These are phyloP conservation scores for Scutellaria baicalensis DNA, from an alignment of 257 asterid species.

Conservation along the genomic window DNA sequence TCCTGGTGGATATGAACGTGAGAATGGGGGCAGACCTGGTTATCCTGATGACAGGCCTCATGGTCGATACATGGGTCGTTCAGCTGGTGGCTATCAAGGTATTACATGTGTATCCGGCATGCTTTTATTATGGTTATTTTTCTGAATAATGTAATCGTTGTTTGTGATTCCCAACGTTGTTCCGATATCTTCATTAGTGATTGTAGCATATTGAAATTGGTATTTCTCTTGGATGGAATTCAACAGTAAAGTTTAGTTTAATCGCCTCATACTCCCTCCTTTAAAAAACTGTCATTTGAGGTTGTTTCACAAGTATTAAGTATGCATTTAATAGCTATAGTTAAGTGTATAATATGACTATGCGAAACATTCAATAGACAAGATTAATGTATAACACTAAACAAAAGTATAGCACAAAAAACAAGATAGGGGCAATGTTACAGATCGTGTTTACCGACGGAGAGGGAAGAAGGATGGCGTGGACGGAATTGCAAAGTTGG, in stretches of 20 bases:
- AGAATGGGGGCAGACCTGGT: constrained; percentile 70
- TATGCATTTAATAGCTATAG: too few species aligned
- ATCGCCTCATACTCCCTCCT: not conserved
- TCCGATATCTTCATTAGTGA: not conserved
- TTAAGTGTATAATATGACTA: too few species aligned
- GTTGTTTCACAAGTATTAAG: too few species aligned
- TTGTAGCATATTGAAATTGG: not conserved
- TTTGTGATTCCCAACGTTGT: not conserved
- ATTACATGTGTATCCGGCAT: constrained; percentile 26
- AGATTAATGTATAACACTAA: too few species aligned
- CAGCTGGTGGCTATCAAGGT: constrained; percentile 74
- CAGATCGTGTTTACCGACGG: too few species aligned
- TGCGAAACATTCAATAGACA: too few species aligned
- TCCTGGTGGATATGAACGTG: constrained; percentile 87
- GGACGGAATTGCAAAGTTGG: too few species aligned
- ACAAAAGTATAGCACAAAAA: too few species aligned
- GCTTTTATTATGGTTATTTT: not conserved
- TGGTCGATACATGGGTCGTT: constrained; percentile 74
- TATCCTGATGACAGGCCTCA: constrained; percentile 86
- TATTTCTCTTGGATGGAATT: not conserved
- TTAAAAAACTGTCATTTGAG: too few species aligned
- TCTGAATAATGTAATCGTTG: not conserved
- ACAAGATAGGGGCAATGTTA: too few species aligned
- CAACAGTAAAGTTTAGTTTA: not conserved
- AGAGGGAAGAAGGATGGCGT: too few species aligned